Evolutionary conservation across 805 yeast genomes (phyloP).

Genomic region (Lachancea waltii): DNA sequence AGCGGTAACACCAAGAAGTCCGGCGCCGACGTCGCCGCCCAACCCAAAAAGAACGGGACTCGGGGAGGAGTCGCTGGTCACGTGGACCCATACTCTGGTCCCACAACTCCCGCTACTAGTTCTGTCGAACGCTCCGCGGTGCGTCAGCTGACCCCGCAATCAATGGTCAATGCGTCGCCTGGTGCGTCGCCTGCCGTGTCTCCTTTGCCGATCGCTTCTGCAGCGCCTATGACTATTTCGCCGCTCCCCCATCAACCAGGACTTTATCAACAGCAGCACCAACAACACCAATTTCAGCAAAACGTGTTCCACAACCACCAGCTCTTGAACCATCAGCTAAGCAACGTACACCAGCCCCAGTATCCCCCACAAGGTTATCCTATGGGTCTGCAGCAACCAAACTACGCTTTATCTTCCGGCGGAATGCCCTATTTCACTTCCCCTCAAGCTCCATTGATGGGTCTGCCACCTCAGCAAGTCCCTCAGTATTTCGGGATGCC

Average conservation of each 20-base stretch:
- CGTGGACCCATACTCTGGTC: neutral
- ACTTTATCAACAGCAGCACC: slow-evolving; percentile 8
- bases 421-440: slow-evolving; percentile 12
- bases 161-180: slow-evolving; percentile 5
- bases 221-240: slow-evolving; percentile 5
- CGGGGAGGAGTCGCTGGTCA: neutral
- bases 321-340: slow-evolving; percentile 2
- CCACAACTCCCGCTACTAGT: neutral
- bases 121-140: neutral
- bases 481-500: slow-evolving; percentile 6
- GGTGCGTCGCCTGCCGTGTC: slow-evolving; percentile 7
- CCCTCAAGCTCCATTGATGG: slow-evolving; percentile 14
- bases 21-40: neutral
- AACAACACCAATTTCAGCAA: slow-evolving; percentile 6
- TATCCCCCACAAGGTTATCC: neutral
- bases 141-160: slow-evolving; percentile 6
- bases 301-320: neutral
- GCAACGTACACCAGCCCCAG: slow-evolving; percentile 1
- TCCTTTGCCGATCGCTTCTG: slow-evolving; percentile 1
- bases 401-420: slow-evolving; percentile 14
- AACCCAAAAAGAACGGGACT: neutral
- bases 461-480: slow-evolving; percentile 11
- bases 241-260: slow-evolving; percentile 11
- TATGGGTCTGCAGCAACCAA: slow-evolving; percentile 4
- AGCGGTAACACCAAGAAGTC: neutral